phyloP scores from a whole-genome alignment of 2,329 filamentous ascomycete species.

The Aspergillus vadensis region DNA sequence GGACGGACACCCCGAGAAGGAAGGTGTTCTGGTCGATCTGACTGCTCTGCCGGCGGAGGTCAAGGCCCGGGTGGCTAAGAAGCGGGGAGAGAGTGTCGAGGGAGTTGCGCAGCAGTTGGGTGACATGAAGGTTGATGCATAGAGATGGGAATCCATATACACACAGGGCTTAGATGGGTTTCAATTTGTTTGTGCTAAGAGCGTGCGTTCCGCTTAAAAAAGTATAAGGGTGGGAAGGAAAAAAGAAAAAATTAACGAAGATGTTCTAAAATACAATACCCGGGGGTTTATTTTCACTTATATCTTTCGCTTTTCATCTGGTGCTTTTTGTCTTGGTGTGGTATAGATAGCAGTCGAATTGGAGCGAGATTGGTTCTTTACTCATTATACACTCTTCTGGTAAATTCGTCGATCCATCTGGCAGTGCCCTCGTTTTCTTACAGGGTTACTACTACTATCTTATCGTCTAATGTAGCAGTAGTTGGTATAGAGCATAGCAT shows the following conservation, averaged over 20 bases:
- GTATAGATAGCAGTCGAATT: constrained; percentile 14
- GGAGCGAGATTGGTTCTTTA: neutral
- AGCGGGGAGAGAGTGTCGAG: constrained; percentile 14
- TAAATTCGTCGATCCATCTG: no score
- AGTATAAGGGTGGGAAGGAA: neutral
- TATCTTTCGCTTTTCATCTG: neutral
- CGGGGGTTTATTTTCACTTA: neutral
- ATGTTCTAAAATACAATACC: constrained; percentile 13
- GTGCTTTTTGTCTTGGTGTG: no score
- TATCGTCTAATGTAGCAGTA: no score
- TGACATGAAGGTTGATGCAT: constrained; percentile 24
- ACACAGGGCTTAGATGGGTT: neutral
- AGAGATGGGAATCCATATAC: neutral
- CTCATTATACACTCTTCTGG: no score
- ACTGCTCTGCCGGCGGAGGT: constrained; percentile 29
- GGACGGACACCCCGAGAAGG: constrained; percentile 86
- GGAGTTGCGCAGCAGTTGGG: constrained; percentile 28
- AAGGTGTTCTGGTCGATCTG: constrained; percentile 74
- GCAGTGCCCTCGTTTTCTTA: no score
- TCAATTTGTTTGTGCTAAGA: no score
- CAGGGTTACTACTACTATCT: no score
- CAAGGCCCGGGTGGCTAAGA: constrained; percentile 26
- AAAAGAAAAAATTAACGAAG: constrained; percentile 2
- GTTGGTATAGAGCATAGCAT: no score
- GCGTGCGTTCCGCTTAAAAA: neutral